These are phyloP conservation scores for Erodium chrysanthum DNA, from an alignment of 441 rosid species.

Conservation along the genomic window DNA sequence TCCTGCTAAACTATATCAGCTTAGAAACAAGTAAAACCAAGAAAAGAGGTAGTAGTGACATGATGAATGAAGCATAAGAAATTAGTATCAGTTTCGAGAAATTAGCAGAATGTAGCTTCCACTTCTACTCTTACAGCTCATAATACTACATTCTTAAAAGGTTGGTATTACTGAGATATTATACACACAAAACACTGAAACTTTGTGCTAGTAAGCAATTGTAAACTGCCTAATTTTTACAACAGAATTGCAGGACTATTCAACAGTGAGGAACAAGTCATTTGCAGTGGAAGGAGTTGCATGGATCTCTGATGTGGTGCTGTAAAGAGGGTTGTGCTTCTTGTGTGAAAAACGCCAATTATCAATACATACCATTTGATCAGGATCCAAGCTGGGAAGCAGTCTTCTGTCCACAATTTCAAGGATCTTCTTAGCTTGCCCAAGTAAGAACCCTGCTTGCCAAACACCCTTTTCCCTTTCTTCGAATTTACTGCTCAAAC, in stretches of 20 bases:
- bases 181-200: background rate
- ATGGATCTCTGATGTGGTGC: slow-evolving; percentile 16
- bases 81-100: too few species aligned
- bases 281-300: slow-evolving; percentile 12
- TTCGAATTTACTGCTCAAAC: slow-evolving; percentile 43
- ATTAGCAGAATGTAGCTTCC: too few species aligned
- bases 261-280: slow-evolving; percentile 29
- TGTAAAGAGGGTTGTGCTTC: slow-evolving; percentile 16
- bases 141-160: too few species aligned
- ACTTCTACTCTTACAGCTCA: too few species aligned
- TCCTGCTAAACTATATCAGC: too few species aligned
- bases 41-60: too few species aligned
- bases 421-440: slow-evolving; percentile 43
- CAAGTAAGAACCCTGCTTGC: slow-evolving; percentile 47
- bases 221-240: slow-evolving; percentile 11
- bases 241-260: slow-evolving; percentile 15
- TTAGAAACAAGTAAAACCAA: too few species aligned
- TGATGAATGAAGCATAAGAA: too few species aligned
- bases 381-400: slow-evolving; percentile 32
- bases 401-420: slow-evolving; percentile 35
- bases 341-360: slow-evolving; percentile 44
- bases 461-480: slow-evolving; percentile 46
- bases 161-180: too few species aligned
- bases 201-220: background rate
- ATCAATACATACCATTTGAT: slow-evolving; percentile 39